Evolutionary conservation across 192 early-diverging fungal genomes (phyloP), one percentile per base, ranked within the genome.

Genomic region (Podila epicladia): DNA sequence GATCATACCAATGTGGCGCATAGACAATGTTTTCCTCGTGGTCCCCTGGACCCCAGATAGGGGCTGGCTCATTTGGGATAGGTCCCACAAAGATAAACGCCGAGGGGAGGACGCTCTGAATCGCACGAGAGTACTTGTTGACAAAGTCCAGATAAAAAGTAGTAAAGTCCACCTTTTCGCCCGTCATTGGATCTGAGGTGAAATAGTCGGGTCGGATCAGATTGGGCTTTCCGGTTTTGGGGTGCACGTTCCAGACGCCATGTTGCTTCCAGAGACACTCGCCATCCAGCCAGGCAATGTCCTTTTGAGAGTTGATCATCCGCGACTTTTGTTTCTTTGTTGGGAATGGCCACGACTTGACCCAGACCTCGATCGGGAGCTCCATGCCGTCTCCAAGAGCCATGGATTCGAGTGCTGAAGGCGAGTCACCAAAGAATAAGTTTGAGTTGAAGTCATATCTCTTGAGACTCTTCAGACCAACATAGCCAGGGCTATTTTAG

Each of bases 1-100:
- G 71, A 71, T 96, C 95, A 72, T 96, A 96, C 94, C 94, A 96
- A 82, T 96, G 95, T 17, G 95, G 95, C 1, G 94, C 88, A 72
- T 91, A 96, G 5, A 94, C 87, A 29, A 93, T 74, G 48, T 92
- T 87, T 7, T 86, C 68, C 38, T 91, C 71, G 45, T 89, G 86
- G 49, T 87, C 85, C 20, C 58, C 73, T 28, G 84, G 65, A 26
- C 55, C 75, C 67, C 82, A 87, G 15, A 85, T 67, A 61, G 89
- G 89, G 31, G 87, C 68, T 41, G 73, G 73, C 80, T 95, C 93
- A 59, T 95, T 95, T n/a, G 94, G 92, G 12, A 95, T 77, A 3
- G 95, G 95, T 65, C 94, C 95, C 1, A 95, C 89, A 79, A 95
- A 94, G 50, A 95, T 74, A 53, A 91, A 82, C 33, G 77, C 77